Percentiles rank a stretch among this genome's conserved stretches.
Conservation (phyloP, 805 yeast species). For the Brettanomyces bruxellensis region DNA sequence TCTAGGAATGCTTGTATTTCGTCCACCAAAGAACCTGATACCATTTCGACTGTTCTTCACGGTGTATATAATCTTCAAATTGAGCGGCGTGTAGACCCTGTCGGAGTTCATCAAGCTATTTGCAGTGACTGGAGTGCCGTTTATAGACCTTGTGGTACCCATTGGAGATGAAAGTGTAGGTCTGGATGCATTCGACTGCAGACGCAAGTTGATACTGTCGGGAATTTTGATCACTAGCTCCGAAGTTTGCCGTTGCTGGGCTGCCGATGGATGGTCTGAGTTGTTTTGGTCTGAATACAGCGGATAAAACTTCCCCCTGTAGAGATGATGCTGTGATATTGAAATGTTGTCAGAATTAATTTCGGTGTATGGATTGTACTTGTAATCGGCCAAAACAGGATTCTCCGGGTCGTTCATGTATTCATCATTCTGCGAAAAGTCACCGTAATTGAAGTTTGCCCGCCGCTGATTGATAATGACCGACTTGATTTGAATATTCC, state of each 20-base stretch:
- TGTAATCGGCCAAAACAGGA: constrained; percentile 21
- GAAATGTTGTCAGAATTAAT: constrained; percentile 30
- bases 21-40: constrained; percentile 60
- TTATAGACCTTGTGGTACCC: constrained; percentile 27
- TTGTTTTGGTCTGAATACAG: constrained; percentile 39
- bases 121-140: constrained; percentile 17
- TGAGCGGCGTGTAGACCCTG: constrained; percentile 62
- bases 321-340: constrained; percentile 50
- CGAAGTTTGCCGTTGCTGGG: constrained; percentile 38
- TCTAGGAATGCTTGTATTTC: constrained; percentile 34
- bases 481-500: constrained; percentile 58
- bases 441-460: constrained; percentile 48
- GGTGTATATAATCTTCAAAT: constrained; percentile 58
- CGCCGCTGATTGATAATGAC: constrained; percentile 58
- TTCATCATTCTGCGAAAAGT: constrained; percentile 32
- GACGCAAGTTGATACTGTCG: constrained; percentile 49
- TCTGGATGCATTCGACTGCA: constrained; percentile 33
- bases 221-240: constrained; percentile 61
- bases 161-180: constrained; percentile 20
- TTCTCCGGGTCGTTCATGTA: constrained; percentile 23
- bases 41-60: constrained; percentile 65
- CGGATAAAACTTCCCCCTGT: constrained; percentile 43
- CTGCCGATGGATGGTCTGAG: constrained; percentile 18
- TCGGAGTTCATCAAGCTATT: constrained; percentile 29
- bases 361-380: constrained; percentile 28